Evolutionary conservation across 352 stramenopile genomes (phyloP).

Genomic region (Phytophthora melonis): DNA sequence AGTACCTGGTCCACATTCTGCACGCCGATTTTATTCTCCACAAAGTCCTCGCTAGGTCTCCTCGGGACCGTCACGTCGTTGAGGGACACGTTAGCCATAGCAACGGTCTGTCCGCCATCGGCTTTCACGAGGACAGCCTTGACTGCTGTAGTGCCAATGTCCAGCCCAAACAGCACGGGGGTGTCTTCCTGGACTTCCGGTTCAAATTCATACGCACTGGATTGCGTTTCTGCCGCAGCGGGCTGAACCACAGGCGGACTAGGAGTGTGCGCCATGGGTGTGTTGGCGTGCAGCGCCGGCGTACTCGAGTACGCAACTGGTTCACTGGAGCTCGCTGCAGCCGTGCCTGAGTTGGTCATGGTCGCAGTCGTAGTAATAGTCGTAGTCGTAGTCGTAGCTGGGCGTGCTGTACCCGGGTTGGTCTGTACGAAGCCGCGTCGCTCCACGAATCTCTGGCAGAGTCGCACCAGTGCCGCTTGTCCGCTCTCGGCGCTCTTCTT

Average conservation of each 20-base stretch:
- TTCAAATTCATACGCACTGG: conserved; percentile 12
- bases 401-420: background rate
- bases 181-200: conserved; percentile 26
- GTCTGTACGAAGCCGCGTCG: conserved; percentile 39
- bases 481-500: conserved; percentile 58
- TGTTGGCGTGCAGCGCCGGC: background rate
- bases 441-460: conserved; percentile 53
- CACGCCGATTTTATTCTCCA: conserved; percentile 39
- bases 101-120: conserved; percentile 37
- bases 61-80: conserved; percentile 39
- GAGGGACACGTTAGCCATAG: conserved; percentile 45
- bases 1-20: conserved; percentile 63
- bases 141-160: conserved; percentile 82
- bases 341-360: conserved; percentile 1
- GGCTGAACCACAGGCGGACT: background rate
- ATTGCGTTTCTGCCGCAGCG: background rate
- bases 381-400: background rate
- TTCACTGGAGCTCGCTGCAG: background rate
- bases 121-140: conserved; percentile 73
- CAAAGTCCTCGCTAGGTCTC: conserved; percentile 10
- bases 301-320: background rate
- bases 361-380: background rate
- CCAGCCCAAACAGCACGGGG: conserved; percentile 60
- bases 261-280: background rate
- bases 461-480: conserved; percentile 45